These are phyloP conservation scores for Escallonia herrerae DNA, from an alignment of 129 eudicot genomes.

Conservation along the genomic window DNA sequence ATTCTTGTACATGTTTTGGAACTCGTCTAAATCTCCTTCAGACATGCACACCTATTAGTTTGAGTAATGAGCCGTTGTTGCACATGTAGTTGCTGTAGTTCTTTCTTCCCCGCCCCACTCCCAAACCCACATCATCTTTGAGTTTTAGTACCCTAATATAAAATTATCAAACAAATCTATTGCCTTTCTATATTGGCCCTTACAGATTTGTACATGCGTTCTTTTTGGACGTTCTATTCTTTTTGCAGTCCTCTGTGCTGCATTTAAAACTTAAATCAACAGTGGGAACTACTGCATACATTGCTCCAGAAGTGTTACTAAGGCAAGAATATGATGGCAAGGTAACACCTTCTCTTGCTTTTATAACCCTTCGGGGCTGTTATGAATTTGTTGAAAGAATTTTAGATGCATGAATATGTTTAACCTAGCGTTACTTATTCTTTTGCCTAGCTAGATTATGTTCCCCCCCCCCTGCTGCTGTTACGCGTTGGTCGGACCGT, in stretches of 20 bases:
- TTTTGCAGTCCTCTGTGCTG: constrained; percentile 70
- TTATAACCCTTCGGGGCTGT: not conserved
- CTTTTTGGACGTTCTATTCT: constrained; percentile 4
- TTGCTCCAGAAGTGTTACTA: constrained; percentile 93
- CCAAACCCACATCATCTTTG: too few relatives aligned
- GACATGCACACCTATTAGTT: too few relatives aligned
- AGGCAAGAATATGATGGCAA: constrained; percentile 93
- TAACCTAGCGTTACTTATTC: too few relatives aligned
- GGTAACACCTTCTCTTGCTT: constrained; percentile 29
- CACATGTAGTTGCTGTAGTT: not conserved
- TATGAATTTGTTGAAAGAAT: constrained; percentile 1
- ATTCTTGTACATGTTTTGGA: not conserved
- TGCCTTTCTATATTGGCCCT: too few relatives aligned
- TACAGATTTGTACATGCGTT: not conserved
- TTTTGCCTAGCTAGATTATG: too few relatives aligned
- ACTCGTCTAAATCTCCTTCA: too few relatives aligned
- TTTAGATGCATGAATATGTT: not conserved
- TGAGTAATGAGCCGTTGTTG: not conserved
- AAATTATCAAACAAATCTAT: too few relatives aligned
- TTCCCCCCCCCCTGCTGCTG: too few relatives aligned
- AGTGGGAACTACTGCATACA: constrained; percentile 96
- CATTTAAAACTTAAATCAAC: constrained; percentile 96
- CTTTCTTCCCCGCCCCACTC: not conserved
- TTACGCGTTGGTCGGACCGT: too few relatives aligned
- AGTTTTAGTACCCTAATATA: too few relatives aligned